Conservation (phyloP, 2,329 filamentous ascomycete genomes). For the Claviceps monticola region DNA sequence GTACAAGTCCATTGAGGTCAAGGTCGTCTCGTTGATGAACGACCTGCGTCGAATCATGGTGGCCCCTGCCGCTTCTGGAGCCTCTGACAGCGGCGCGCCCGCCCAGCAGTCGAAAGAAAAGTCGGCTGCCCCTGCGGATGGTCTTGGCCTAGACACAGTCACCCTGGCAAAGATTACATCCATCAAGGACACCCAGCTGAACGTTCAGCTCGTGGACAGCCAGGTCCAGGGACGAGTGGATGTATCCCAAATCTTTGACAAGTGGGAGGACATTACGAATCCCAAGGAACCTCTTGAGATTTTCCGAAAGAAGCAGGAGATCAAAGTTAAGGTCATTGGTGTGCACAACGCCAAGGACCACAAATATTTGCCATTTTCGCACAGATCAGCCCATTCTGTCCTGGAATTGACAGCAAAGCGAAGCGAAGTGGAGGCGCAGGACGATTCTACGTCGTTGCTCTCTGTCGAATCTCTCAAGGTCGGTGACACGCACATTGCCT, state of each 20-base stretch:
- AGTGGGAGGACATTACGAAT: slow-evolving; percentile 74
- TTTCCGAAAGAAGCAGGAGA: slow-evolving; percentile 56
- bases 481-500: slow-evolving; percentile 63
- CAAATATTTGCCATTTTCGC: slow-evolving; percentile 80
- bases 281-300: slow-evolving; percentile 62
- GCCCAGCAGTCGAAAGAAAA: slow-evolving; percentile 23
- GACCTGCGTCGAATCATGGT: slow-evolving; percentile 55
- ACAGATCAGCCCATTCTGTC: slow-evolving; percentile 67
- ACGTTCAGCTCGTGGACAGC: slow-evolving; percentile 67
- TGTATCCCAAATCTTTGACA: slow-evolving; percentile 78
- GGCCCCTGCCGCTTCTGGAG: slow-evolving; percentile 32
- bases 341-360: slow-evolving; percentile 84
- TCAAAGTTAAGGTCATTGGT: slow-evolving; percentile 68
- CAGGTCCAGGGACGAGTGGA: slow-evolving; percentile 79
- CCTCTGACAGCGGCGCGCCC: slow-evolving; percentile 31
- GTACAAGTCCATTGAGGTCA: slow-evolving; percentile 60
- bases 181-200: slow-evolving; percentile 82
- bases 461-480: slow-evolving; percentile 58
- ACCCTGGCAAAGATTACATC: slow-evolving; percentile 69
- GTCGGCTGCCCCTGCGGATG: slow-evolving; percentile 38
- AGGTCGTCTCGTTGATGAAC: slow-evolving; percentile 57
- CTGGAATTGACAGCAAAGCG: slow-evolving; percentile 79
- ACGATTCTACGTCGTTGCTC: slow-evolving; percentile 31
- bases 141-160: slow-evolving; percentile 58
- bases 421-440: slow-evolving; percentile 40